Conservation (phyloP, 2,329 filamentous ascomycete species). For the Pseudogymnoascus sp. region DNA sequence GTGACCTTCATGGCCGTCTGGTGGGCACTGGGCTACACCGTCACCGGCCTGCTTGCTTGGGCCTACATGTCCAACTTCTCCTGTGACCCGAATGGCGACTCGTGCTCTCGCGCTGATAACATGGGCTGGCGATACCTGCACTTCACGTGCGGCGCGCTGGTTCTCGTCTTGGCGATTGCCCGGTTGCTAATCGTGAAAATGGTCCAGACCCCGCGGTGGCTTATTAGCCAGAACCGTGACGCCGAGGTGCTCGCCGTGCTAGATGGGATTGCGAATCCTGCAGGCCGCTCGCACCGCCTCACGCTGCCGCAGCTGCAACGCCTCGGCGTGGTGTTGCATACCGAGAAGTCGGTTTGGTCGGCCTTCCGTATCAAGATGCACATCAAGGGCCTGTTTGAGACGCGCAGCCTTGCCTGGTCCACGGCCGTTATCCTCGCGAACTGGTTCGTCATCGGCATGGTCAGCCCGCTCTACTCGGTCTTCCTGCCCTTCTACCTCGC, state of each 20-base stretch:
- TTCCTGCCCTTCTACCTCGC: conserved; percentile 47
- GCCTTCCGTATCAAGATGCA: conserved; percentile 30
- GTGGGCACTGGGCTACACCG: conserved; percentile 42
- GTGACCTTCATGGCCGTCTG: conserved; percentile 30
- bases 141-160: too few relatives aligned
- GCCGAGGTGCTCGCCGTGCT: conserved; percentile 9
- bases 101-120: conserved; percentile 27
- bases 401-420: conserved; percentile 40
- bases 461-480: conserved; percentile 47
- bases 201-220: conserved; percentile 5
- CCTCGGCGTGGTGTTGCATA: neutral
- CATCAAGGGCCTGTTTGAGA: conserved; percentile 43
- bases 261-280: neutral
- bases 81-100: conserved; percentile 35
- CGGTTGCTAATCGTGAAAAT: conserved; percentile 25
- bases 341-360: conserved; percentile 10
- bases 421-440: conserved; percentile 42
- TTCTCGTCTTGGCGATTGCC: conserved; percentile 11
- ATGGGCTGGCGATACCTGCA: too few relatives aligned
- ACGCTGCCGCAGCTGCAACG: conserved; percentile 15
- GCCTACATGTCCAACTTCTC: conserved; percentile 36
- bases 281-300: neutral
- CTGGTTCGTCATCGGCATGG: conserved; percentile 49
- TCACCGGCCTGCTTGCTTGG: conserved; percentile 43
- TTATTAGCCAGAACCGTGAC: conserved; percentile 10